Evolutionary conservation across 495 filamentous ascomycete genomes (phyloP).

Genomic region (Aspergillus egyptiacus): DNA sequence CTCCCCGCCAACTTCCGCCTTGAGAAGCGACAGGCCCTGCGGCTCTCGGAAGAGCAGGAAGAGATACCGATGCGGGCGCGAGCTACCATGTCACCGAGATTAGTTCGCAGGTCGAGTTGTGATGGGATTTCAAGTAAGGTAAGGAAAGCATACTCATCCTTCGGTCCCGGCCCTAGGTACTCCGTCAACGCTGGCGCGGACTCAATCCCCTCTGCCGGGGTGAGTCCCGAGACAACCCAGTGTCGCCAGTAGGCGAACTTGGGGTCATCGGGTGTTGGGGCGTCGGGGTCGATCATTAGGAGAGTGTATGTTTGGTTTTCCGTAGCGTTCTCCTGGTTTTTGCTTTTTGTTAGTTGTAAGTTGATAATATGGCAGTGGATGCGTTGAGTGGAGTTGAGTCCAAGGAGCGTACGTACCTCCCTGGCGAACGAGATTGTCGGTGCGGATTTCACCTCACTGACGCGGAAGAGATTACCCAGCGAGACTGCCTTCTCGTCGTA

Average conservation of each 20-base stretch:
- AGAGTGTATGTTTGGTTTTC: slow-evolving; percentile 8
- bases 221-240: slow-evolving; percentile 13
- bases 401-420: slow-evolving; percentile 6
- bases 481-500: slow-evolving; percentile 5
- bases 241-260: slow-evolving; percentile 20
- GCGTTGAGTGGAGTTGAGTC: no score
- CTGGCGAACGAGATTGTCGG: slow-evolving; percentile 11
- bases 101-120: no score
- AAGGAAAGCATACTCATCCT: slow-evolving; percentile 16
- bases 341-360: neutral
- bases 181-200: slow-evolving; percentile 5
- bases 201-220: neutral
- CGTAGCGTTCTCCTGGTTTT: neutral
- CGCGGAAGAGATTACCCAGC: slow-evolving; percentile 14
- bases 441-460: slow-evolving; percentile 10
- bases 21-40: neutral
- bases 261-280: slow-evolving; percentile 17
- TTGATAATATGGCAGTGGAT: neutral
- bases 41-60: slow-evolving; percentile 17
- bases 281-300: slow-evolving; percentile 15
- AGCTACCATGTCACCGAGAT: neutral
- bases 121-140: no score
- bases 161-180: slow-evolving; percentile 18
- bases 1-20: slow-evolving; percentile 18
- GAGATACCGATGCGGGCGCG: slow-evolving; percentile 14